Evolutionary conservation across 31 red algal genomes (phyloP).

Genomic region (Bonnemaisonia californica): DNA sequence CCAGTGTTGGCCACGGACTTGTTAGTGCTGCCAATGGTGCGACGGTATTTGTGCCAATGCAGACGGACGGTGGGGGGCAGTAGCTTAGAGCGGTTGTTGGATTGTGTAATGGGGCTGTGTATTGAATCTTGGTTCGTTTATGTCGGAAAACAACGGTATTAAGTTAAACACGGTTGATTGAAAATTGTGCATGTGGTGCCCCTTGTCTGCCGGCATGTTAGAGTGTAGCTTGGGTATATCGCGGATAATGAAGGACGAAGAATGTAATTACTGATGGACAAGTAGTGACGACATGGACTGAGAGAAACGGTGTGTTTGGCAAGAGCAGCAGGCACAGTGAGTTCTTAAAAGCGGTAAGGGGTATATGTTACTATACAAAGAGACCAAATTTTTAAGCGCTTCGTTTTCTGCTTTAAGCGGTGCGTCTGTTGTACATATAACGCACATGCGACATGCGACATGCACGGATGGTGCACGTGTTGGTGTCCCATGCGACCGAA

Average conservation of each 20-base stretch:
- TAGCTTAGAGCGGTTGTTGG: not conserved
- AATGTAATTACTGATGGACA: not conserved
- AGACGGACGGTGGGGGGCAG: not conserved
- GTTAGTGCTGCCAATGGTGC: not conserved
- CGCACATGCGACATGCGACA: too few species aligned
- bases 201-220: not conserved
- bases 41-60: not conserved
- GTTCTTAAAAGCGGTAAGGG: not conserved
- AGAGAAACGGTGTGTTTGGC: not conserved
- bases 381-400: too few species aligned
- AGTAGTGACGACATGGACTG: not conserved
- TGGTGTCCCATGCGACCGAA: too few species aligned
- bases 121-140: not conserved
- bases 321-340: not conserved
- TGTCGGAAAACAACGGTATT: conserved; percentile 11
- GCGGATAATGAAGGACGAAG: not conserved
- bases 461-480: too few species aligned
- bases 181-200: not conserved
- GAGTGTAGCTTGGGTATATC: too few species aligned
- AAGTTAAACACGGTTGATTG: not conserved
- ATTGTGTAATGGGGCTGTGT: not conserved
- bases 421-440: too few species aligned
- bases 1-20: not conserved
- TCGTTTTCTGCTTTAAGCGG: too few species aligned
- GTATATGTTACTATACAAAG: not conserved